These are phyloP conservation scores for Ustilago bromivora DNA, from an alignment of 1,284 basidiomycete genomes.

Conservation along the genomic window DNA sequence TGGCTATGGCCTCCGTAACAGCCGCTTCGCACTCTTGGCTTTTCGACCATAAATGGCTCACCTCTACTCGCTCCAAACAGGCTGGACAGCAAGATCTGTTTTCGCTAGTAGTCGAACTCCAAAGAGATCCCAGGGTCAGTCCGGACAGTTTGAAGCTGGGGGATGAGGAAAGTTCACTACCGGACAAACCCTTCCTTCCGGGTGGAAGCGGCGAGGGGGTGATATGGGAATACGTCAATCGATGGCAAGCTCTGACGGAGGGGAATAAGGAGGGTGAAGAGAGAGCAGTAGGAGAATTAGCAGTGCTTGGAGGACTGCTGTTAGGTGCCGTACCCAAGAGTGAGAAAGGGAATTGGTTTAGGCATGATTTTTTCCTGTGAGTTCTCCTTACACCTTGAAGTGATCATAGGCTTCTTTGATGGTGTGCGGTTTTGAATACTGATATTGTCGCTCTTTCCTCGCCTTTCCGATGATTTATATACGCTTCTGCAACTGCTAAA, in stretches of 20 bases:
- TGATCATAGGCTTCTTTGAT: neutral
- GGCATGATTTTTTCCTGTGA: conserved; percentile 52
- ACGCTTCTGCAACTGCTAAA: too few species aligned
- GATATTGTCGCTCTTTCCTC: neutral
- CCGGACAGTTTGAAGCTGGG: conserved; percentile 3
- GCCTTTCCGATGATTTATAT: neutral
- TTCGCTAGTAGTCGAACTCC: conserved; percentile 25
- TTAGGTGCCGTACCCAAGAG: conserved; percentile 33
- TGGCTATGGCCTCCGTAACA: conserved; percentile 47
- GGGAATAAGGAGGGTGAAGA: neutral
- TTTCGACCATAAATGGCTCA: conserved; percentile 31
- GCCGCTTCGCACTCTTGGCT: conserved; percentile 17
- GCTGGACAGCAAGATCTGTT: conserved; percentile 7
- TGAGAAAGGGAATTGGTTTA: conserved; percentile 7
- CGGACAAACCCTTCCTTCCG: conserved; percentile 23
- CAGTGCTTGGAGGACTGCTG: conserved; percentile 24
- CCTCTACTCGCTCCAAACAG: neutral
- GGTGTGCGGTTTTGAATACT: neutral
- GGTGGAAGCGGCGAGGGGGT: conserved; percentile 8
- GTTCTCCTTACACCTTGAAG: neutral
- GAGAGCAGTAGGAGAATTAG: conserved; percentile 22
- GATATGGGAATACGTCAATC: conserved; percentile 34
- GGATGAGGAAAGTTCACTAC: conserved; percentile 11
- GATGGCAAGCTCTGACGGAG: conserved; percentile 6
- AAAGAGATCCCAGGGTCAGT: conserved; percentile 17